Percentiles rank a stretch among this genome's conserved stretches.
phyloP scores from a whole-genome alignment of 2,329 filamentous ascomycete species.

The Diaporthe citrichinensis region DNA sequence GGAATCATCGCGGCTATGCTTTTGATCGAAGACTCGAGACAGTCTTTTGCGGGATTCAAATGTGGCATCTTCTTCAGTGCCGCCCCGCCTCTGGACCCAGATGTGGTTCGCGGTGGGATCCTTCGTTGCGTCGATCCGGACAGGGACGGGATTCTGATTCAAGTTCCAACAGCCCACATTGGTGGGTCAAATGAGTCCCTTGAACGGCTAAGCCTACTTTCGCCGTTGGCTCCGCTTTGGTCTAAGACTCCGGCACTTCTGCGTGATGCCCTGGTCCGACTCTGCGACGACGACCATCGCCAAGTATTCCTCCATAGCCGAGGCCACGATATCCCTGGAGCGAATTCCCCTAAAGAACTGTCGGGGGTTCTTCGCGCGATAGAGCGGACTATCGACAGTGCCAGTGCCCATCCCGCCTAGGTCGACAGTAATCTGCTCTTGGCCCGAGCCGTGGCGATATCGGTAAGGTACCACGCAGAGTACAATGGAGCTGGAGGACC shows the following conservation, averaged over 20 bases:
- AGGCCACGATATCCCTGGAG: constrained; percentile 48
- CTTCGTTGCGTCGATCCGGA: constrained; percentile 47
- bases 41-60: constrained; percentile 47
- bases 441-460: neutral
- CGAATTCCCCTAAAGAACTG: constrained; percentile 45
- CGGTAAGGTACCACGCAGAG: neutral
- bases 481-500: neutral
- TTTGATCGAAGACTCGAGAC: constrained; percentile 48
- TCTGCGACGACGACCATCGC: constrained; percentile 43
- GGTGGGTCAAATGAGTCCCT: constrained; percentile 41
- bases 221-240: constrained; percentile 28
- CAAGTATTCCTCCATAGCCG: constrained; percentile 47
- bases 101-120: constrained; percentile 45
- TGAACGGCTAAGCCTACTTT: constrained; percentile 35
- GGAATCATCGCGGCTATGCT: constrained; percentile 51
- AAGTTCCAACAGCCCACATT: constrained; percentile 49
- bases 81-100: constrained; percentile 48
- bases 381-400: constrained; percentile 47
- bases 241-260: constrained; percentile 38
- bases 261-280: constrained; percentile 43
- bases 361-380: constrained; percentile 47
- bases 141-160: constrained; percentile 45
- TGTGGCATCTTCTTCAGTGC: constrained; percentile 52
- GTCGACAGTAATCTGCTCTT: neutral
- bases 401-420: constrained; percentile 16